Base-by-base conservation (phyloP, 1,139 yeast genomes). In the Arxiozyma bovina region DNA sequence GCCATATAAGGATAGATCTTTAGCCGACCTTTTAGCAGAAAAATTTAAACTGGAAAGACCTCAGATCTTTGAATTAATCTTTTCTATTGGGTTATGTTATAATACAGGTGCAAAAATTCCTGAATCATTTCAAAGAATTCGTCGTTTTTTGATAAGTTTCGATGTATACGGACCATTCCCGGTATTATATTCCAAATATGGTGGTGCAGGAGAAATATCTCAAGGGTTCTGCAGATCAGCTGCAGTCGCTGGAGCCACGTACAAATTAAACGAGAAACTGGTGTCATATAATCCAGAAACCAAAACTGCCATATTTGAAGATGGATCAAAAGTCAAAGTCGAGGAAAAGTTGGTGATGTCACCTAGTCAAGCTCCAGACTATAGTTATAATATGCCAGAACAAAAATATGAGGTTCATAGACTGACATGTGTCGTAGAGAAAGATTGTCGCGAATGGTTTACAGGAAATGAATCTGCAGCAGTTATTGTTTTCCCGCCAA, bases 181-280 rank as follows among this genome's bases (percentile, higher is more conserved):
- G 1, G 94, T 88, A 23, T 77, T 93, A 74, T 85, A 85, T 63
- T 87, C 96, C 57, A 91, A 89, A 74, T 93, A 85, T 70, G 99
- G 99, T 55, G 95, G 96, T 2, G 94, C 96, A 0, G 97, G 98
- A 50, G 99, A 93, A 71, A 76, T 93, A 41, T 84, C 96, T 8
- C 99, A 93, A 73, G 99, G 97, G 1, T 93, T 93, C 70, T 91
- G 98, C 71, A 80, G 99, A 61, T 86, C 96, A 57, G 98, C 99
- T 5, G 99, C 99, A 17, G 99, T 93, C 58, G 98, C 95, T 38
- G 99, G 98, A 56, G 87, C 97, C 55, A 88, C 95, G 44, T 93
- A 91, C 72, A 90, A 90, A 71, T 77, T 93, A 55, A 82, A 85
- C 67, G 84, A 94, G 21, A 71, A 77, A 50, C 71, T 90, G 55